Evolutionary conservation across 1,284 basidiomycete genomes (phyloP), one percentile per base, ranked within the genome.

Genomic region (Pterula multifida): DNA sequence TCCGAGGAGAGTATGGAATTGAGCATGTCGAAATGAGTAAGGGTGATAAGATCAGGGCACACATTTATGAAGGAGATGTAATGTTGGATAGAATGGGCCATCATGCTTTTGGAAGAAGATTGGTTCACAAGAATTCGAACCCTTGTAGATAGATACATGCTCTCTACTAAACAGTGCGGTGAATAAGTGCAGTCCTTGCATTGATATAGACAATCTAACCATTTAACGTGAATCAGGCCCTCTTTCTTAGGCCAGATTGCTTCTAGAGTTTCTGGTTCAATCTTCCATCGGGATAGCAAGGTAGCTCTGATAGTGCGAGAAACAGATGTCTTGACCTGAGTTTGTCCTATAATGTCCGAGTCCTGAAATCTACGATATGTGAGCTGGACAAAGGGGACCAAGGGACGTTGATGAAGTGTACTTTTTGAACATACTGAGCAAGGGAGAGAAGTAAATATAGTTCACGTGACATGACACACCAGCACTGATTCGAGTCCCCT

Each of bases 171-270:
- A 53, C 36, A 26, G 26, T 19, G 25, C 23, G 44, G 23, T 45
- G 23, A 36, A 19, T 9, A 24, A 39, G 44, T 47, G 26, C 42
- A 49, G 22, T 36, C 45, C 28, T 32, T 32, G 28, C 15, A 6
- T 32, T 15, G n/a, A n/a, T n/a, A 6, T 32, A 15, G 36, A 19
- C 24, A 57, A 51, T 78, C 88, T 62, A 60, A 96, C 94, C 93
- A 97, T 75, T 98, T 98, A 54, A 94, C 89, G 58, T 89, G 82
- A 4, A 89, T 85, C 45, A 98, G 72, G 1, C 84, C 74, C 69
- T 98, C 94, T 75, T 98, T 98, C 84, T 98, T 99, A 12, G 94
- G 92, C 96, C 96, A 98, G 52, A 98, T 80, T 58, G 79, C 77
- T 63, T 99, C 96, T 21, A 99, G 70, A 1, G 80, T 79, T 55